Conservation (phyloP, 2,329 filamentous ascomycete species). For the Elsinoe fawcettii region DNA sequence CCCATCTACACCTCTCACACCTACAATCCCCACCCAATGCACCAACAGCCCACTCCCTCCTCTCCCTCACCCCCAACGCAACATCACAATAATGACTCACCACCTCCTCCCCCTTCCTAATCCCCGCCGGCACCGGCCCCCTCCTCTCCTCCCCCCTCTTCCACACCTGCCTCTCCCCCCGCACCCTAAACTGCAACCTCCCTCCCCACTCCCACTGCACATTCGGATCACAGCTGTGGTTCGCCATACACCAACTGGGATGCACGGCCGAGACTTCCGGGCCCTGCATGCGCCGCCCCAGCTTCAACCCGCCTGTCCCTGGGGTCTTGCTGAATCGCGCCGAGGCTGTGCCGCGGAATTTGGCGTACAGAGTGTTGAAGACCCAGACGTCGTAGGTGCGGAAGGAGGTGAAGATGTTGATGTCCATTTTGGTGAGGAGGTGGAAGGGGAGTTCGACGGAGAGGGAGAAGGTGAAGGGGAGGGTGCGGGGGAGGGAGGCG, state of each 20-base stretch:
- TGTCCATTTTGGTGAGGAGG: constrained; percentile 74
- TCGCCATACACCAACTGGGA: constrained; percentile 91
- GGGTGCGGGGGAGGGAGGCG: constrained; percentile 43
- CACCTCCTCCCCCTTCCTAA: constrained; percentile 75
- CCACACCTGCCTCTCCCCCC: constrained; percentile 51
- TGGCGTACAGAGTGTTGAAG: constrained; percentile 84
- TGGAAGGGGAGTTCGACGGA: constrained; percentile 69
- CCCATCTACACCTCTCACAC: constrained; percentile 73
- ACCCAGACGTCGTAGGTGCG: constrained; percentile 65
- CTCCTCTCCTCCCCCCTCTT: constrained; percentile 26
- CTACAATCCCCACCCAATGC: constrained; percentile 83
- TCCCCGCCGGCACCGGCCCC: constrained; percentile 43
- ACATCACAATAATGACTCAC: constrained; percentile 94
- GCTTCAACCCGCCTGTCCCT: constrained; percentile 21
- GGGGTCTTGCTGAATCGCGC: constrained; percentile 58
- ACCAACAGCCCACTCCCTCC: constrained; percentile 81
- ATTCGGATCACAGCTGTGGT: constrained; percentile 93
- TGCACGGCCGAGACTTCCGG: constrained; percentile 92
- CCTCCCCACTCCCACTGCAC: constrained; percentile 91
- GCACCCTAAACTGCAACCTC: constrained; percentile 61
- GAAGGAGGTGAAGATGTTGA: constrained; percentile 59
- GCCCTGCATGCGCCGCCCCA: constrained; percentile 56
- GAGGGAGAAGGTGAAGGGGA: constrained; percentile 70
- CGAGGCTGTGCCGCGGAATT: constrained; percentile 87
- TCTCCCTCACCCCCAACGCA: constrained; percentile 63